phyloP scores from a whole-genome alignment of 2,329 filamentous ascomycete genomes.

The Penicillium expansum region DNA sequence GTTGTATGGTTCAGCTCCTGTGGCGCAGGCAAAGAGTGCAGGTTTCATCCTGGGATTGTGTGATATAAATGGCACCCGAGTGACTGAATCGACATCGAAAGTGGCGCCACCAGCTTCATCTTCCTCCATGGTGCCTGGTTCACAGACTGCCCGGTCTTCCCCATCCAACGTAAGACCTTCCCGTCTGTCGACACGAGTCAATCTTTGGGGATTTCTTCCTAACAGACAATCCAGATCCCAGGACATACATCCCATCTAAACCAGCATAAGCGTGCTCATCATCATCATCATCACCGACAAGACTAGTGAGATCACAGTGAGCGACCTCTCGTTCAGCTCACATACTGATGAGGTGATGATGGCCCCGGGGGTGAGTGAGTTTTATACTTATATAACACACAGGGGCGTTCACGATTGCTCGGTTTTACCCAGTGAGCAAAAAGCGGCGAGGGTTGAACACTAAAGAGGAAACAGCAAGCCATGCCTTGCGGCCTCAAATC shows the following conservation, averaged over 20 bases:
- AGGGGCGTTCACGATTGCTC: background rate
- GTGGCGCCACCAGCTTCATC: background rate
- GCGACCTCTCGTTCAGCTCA: background rate
- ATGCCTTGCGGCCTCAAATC: background rate
- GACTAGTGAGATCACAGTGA: background rate
- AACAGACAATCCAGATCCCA: background rate
- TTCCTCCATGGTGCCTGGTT: background rate
- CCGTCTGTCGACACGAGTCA: background rate
- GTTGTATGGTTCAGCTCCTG: conserved; percentile 2
- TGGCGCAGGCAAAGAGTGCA: conserved; percentile 6
- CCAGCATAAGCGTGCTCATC: too few relatives aligned
- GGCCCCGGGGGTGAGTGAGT: background rate
- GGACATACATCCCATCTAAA: too few relatives aligned
- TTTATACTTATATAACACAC: background rate
- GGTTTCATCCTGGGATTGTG: conserved; percentile 9
- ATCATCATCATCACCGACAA: too few relatives aligned
- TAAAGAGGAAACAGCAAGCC: background rate
- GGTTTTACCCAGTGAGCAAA: background rate
- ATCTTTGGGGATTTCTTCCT: background rate
- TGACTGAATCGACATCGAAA: background rate
- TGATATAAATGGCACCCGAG: background rate
- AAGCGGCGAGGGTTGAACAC: background rate
- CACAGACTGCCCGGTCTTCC: background rate
- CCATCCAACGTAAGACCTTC: background rate
- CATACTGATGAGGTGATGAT: background rate